Conservation (phyloP, 2,329 filamentous ascomycete species). For the Metarhizium anisopliae region DNA sequence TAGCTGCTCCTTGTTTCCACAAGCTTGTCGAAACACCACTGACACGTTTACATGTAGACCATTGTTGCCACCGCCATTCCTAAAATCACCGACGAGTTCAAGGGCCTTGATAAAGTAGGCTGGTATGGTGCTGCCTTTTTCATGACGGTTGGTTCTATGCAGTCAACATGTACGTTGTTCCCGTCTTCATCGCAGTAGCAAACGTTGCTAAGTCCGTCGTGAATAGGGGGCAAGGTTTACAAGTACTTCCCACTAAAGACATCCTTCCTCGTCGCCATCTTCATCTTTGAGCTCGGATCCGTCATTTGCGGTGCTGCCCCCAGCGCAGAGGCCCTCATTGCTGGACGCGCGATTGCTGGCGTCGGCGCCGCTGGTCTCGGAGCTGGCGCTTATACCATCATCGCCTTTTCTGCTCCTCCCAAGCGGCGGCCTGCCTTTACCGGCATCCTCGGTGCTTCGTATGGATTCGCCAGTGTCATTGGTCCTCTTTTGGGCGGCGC, state of each 20-base stretch:
- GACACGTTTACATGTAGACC: conserved; percentile 36
- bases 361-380: conserved; percentile 38
- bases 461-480: conserved; percentile 26
- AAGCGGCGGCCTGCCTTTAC: conserved; percentile 26
- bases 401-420: conserved; percentile 32
- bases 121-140: conserved; percentile 53
- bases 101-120: conserved; percentile 41
- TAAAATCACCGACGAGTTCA: conserved; percentile 44
- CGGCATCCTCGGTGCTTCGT: conserved; percentile 28
- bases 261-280: conserved; percentile 37
- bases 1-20: conserved; percentile 47
- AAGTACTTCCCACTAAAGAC: conserved; percentile 44
- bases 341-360: conserved; percentile 37
- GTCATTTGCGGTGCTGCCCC: conserved; percentile 40
- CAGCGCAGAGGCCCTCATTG: conserved; percentile 38
- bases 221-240: conserved; percentile 37
- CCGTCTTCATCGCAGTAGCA: not conserved
- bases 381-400: conserved; percentile 40
- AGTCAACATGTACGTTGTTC: conserved; percentile 29
- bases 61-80: conserved; percentile 50
- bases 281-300: conserved; percentile 46
- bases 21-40: not conserved
- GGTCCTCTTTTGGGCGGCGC: conserved; percentile 28
- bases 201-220: conserved; percentile 28
- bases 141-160: conserved; percentile 35